Base-by-base conservation (phyloP, 805 yeast genomes). In the Schwanniomyces pseudopolymorphus region DNA sequence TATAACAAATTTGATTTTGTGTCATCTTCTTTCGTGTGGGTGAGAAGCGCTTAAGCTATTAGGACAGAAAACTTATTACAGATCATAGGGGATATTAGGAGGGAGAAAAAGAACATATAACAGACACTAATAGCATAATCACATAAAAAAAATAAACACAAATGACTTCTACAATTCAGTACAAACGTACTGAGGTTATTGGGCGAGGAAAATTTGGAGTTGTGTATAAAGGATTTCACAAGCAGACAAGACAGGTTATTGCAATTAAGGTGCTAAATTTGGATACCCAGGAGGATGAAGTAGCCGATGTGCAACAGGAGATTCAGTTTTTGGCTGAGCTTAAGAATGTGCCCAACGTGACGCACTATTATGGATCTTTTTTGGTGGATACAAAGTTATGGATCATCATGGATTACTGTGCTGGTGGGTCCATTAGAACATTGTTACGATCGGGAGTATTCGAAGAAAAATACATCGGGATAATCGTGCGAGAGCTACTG, bases 191-290 rank as follows among this genome's bases (percentile, higher is more conserved):
- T 11, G 97, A 94, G 67, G 84, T 90, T 27, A 86, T 95, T 11
- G 99, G 99, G 7, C 79, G 95, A 48, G 99, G 99, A 19, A 94
- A 90, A 70, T 94, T 94, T 66, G 99, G 99, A 39, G 85, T 91
- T 21, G 99, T 94, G 4, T 94, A 92, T 66, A 91, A 90, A 63
- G 99, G 96, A 17, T 71, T 78, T 44, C 80, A 85, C 57, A 67
- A 79, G 33, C 79, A 79, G 46, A 85, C 95, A 5, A 83, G 83
- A 53, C 85, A 84, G 52, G 80, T 89, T 1, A 92, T 88, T 47
- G 99, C 99, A 22, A 90, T 94, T 61, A 94, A 94, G 62, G 94
- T 92, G 9, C 74, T 94, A 50, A 90, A 92, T 61, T 73, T 94
- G 47, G 99, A 94, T 63, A 89, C 97, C 0, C 89, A 85, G 35